Conservation (phyloP, 495 filamentous ascomycete genomes). For the Daldinia grandis region DNA sequence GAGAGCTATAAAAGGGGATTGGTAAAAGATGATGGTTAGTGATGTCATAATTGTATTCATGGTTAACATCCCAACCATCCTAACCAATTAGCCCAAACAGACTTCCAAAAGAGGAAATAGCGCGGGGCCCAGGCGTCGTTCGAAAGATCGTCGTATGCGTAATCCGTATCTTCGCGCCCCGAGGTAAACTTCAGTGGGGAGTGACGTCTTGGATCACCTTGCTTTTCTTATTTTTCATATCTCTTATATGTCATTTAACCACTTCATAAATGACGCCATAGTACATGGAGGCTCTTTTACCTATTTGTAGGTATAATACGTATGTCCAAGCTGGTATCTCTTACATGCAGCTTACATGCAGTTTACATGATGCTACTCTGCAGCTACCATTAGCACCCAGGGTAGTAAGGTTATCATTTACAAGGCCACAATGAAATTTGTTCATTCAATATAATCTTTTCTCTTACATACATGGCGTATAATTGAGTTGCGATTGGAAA, state of each 20-base stretch:
- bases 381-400: not conserved
- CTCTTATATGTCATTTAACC: not conserved
- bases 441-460: no score
- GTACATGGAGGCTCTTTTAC: conserved; percentile 20
- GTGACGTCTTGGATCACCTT: conserved; percentile 30
- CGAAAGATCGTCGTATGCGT: not conserved
- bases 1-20: not conserved
- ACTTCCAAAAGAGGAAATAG: conserved; percentile 22
- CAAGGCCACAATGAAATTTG: no score
- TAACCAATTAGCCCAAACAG: conserved; percentile 5
- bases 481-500: no score
- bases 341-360: no score
- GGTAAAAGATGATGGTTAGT: conserved; percentile 20
- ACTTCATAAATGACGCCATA: not conserved
- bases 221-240: not conserved
- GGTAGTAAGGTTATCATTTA: no score
- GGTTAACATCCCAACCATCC: not conserved
- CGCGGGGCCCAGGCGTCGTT: conserved; percentile 5
- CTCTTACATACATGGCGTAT: no score
- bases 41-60: conserved; percentile 37
- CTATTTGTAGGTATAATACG: not conserved
- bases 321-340: not conserved
- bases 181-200: conserved; percentile 16
- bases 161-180: conserved; percentile 2
- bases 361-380: no score